Percentiles rank a stretch among this genome's conserved stretches.
These are phyloP conservation scores for Lentinula raphanica DNA, from an alignment of 768 basidiomycete genomes.

Conservation along the genomic window DNA sequence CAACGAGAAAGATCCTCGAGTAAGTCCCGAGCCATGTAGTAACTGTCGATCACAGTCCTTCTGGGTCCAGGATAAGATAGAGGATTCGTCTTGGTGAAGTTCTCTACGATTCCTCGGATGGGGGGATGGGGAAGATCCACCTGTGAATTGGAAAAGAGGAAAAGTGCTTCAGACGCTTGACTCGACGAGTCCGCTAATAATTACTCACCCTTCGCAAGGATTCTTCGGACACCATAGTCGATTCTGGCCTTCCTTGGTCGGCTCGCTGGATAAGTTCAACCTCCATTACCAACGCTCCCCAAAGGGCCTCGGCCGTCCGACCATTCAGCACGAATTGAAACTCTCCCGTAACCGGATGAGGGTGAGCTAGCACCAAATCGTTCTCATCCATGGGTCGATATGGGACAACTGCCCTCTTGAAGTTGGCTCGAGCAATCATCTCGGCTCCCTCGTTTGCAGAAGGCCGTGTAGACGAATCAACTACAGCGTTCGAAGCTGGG, in stretches of 20 bases:
- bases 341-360: neutral
- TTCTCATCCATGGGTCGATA: neutral
- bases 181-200: too few relatives aligned
- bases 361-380: too few relatives aligned
- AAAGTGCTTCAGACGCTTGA: too few relatives aligned
- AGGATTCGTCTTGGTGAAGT: neutral
- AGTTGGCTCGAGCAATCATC: too few relatives aligned
- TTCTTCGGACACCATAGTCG: neutral
- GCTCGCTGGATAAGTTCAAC: neutral
- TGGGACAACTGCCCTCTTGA: too few relatives aligned
- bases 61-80: neutral
- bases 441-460: too few relatives aligned
- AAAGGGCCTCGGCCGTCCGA: neutral
- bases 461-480: too few relatives aligned
- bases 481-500: too few relatives aligned
- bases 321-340: neutral
- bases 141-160: too few relatives aligned
- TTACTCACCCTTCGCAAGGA: too few relatives aligned
- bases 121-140: neutral
- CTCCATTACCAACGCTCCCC: neutral
- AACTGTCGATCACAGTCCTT: neutral
- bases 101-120: neutral
- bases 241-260: neutral
- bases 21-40: neutral
- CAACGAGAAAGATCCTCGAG: neutral